phyloP scores from a whole-genome alignment of 495 filamentous ascomycete genomes.

The Talaromyces trachyspermus region DNA sequence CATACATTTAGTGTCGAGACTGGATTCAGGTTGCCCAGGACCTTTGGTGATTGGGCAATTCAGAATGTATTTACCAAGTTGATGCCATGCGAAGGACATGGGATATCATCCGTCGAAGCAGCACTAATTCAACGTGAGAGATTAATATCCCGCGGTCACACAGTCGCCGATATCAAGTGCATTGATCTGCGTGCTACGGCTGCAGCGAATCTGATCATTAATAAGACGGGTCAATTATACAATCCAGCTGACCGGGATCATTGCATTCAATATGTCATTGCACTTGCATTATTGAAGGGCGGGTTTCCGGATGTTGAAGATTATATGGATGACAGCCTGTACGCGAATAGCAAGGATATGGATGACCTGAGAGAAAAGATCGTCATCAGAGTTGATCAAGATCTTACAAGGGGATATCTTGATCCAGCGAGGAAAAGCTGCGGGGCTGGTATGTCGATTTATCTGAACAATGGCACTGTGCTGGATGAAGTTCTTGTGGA shows the following conservation, averaged over 20 bases:
- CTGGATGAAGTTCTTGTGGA: constrained; percentile 76
- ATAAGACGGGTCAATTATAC: constrained; percentile 27
- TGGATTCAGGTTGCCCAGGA: constrained; percentile 19
- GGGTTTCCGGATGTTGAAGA: constrained; percentile 21
- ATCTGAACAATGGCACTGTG: constrained; percentile 23
- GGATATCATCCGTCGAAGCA: constrained; percentile 31
- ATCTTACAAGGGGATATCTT: constrained; percentile 31
- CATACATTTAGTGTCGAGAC: constrained; percentile 18
- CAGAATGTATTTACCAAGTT: constrained; percentile 33
- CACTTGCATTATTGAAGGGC: constrained; percentile 33
- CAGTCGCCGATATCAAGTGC: constrained; percentile 21
- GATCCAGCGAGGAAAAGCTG: constrained; percentile 21
- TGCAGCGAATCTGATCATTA: constrained; percentile 32
- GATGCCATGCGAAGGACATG: constrained; percentile 33
- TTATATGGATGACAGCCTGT: constrained; percentile 30
- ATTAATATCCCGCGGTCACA: too few relatives aligned
- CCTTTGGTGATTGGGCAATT: constrained; percentile 27
- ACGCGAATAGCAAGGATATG: constrained; percentile 18
- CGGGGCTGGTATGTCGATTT: constrained; percentile 17
- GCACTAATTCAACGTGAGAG: constrained; percentile 16
- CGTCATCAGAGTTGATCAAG: constrained; percentile 18
- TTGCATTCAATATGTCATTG: constrained; percentile 36
- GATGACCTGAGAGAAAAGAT: constrained; percentile 24
- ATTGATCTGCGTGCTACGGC: constrained; percentile 28
- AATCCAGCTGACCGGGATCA: constrained; percentile 43